These are phyloP conservation scores for Taphrina pruni DNA, from an alignment of 1,139 yeast species.

Conservation along the genomic window DNA sequence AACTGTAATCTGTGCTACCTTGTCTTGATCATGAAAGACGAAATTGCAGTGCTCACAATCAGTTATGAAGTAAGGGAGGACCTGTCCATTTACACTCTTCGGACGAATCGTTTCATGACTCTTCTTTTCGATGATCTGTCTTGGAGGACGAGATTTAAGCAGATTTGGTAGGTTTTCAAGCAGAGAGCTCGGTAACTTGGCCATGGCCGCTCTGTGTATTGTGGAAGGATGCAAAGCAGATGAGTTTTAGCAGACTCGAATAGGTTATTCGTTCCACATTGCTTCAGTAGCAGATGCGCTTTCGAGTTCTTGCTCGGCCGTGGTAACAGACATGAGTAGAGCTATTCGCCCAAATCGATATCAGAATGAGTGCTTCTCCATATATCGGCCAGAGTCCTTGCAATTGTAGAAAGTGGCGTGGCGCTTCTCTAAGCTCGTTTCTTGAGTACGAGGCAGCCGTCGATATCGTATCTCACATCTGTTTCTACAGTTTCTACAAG, in stretches of 20 bases:
- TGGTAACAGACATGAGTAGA: too few species aligned
- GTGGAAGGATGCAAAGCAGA: too few species aligned
- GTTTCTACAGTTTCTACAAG: neutral
- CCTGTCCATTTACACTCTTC: neutral
- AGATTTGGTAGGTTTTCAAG: constrained; percentile 16
- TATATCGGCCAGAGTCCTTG: neutral
- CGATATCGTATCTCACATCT: constrained; percentile 8
- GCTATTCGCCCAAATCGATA: too few species aligned
- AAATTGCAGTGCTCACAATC: constrained; percentile 8
- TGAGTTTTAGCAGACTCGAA: too few species aligned
- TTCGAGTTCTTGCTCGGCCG: too few species aligned
- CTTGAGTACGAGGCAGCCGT: neutral
- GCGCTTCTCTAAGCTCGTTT: neutral
- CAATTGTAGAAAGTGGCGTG: too few species aligned
- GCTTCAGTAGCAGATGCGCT: too few species aligned
- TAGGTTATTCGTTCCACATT: too few species aligned
- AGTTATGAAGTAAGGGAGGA: constrained; percentile 12
- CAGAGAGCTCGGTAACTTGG: constrained; percentile 15
- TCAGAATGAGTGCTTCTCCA: too few species aligned
- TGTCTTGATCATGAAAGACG: neutral
- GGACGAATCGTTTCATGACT: constrained; percentile 11
- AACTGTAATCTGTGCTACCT: constrained; percentile 17
- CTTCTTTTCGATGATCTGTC: constrained; percentile 25
- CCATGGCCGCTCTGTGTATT: neutral
- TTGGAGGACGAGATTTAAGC: constrained; percentile 18